Conservation (phyloP, 2,329 filamentous ascomycete genomes). For the Sporothrix schenckii region DNA sequence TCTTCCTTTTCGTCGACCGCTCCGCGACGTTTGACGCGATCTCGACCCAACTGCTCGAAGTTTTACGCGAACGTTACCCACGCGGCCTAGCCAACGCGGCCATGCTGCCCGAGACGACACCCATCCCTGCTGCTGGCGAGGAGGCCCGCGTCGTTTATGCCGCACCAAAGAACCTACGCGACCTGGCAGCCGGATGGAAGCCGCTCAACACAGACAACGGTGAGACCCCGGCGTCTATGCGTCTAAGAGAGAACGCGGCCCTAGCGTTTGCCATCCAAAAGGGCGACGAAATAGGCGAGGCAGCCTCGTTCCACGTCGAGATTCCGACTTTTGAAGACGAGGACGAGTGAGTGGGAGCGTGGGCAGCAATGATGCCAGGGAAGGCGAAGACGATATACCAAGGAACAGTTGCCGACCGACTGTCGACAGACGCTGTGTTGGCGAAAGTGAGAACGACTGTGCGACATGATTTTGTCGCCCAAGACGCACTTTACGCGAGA, state of each 20-base stretch:
- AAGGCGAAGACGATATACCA: not conserved
- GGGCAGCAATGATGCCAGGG: not conserved
- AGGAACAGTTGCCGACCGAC: not conserved
- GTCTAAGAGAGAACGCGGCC: slow-evolving; percentile 52
- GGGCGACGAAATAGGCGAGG: slow-evolving; percentile 42
- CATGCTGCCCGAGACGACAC: slow-evolving; percentile 36
- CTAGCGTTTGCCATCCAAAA: slow-evolving; percentile 55
- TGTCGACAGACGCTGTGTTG: not conserved
- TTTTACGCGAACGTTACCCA: slow-evolving; percentile 62
- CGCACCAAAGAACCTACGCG: slow-evolving; percentile 49
- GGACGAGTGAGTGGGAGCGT: slow-evolving; percentile 42
- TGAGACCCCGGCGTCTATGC: slow-evolving; percentile 49
- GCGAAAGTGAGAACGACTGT: not conserved
- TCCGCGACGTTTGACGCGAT: slow-evolving; percentile 60
- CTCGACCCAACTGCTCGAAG: slow-evolving; percentile 60
- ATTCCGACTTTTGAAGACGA: slow-evolving; percentile 47
- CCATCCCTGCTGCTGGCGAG: not conserved
- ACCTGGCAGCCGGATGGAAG: slow-evolving; percentile 56
- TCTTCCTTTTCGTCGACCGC: slow-evolving; percentile 68
- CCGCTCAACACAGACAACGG: slow-evolving; percentile 46
- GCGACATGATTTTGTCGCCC: not conserved
- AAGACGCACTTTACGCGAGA: slow-evolving; percentile 9
- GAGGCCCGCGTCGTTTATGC: slow-evolving; percentile 50
- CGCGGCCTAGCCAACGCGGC: slow-evolving; percentile 49
- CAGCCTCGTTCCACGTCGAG: slow-evolving; percentile 45